These are phyloP conservation scores for Pseudocercospora pini-densiflorae DNA, from an alignment of 2,329 filamentous ascomycete species.

Conservation along the genomic window DNA sequence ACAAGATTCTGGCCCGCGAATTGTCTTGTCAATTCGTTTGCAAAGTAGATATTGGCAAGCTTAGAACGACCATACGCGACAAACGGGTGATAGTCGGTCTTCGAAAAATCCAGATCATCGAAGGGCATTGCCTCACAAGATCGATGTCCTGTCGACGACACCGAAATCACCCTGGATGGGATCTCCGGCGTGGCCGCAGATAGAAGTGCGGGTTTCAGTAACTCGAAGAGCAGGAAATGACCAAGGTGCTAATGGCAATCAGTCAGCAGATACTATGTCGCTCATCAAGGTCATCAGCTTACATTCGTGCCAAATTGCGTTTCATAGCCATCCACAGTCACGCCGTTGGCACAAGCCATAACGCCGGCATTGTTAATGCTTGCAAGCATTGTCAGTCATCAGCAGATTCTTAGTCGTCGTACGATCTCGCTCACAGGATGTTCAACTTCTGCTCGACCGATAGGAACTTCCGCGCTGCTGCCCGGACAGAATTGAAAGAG, in stretches of 20 bases:
- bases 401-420: background rate
- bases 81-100: slow-evolving; percentile 41
- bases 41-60: slow-evolving; percentile 57
- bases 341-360: slow-evolving; percentile 44
- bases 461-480: slow-evolving; percentile 37
- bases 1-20: slow-evolving; percentile 52
- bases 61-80: slow-evolving; percentile 56
- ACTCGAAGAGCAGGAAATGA: slow-evolving; percentile 59
- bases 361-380: slow-evolving; percentile 43
- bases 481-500: slow-evolving; percentile 37
- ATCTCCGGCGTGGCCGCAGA: slow-evolving; percentile 44
- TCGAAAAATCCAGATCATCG: slow-evolving; percentile 41
- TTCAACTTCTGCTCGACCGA: slow-evolving; percentile 41
- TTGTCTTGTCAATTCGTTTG: slow-evolving; percentile 56
- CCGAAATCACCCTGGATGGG: slow-evolving; percentile 52
- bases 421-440: slow-evolving; percentile 33
- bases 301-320: slow-evolving; percentile 52
- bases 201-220: slow-evolving; percentile 53
- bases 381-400: background rate
- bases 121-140: slow-evolving; percentile 30
- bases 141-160: slow-evolving; percentile 52
- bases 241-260: slow-evolving; percentile 50
- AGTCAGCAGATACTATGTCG: background rate
- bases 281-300: slow-evolving; percentile 43
- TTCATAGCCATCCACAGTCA: slow-evolving; percentile 51